phyloP scores from a whole-genome alignment of 2,329 filamentous ascomycete genomes.

The Aspergillus quadrilineatus region DNA sequence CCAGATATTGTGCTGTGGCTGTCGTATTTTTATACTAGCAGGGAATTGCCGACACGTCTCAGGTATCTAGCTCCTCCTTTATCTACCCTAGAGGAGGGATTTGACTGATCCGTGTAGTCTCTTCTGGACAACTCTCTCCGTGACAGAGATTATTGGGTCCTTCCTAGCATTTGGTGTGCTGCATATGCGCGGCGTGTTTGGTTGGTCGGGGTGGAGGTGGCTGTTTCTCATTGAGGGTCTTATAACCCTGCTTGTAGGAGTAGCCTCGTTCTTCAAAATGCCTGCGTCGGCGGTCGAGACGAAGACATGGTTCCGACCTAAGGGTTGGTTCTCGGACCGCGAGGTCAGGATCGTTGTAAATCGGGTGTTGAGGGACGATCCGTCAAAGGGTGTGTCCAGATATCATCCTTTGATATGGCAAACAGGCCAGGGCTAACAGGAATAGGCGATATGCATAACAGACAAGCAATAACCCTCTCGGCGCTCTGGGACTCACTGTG shows the following conservation, averaged over 20 bases:
- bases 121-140: slow-evolving; percentile 65
- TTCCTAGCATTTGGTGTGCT: slow-evolving; percentile 40
- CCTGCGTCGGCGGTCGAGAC: slow-evolving; percentile 55
- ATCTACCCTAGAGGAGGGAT: not conserved
- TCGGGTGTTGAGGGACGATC: slow-evolving; percentile 59
- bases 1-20: slow-evolving; percentile 61
- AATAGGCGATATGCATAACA: slow-evolving; percentile 58
- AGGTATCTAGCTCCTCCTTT: slow-evolving; percentile 24
- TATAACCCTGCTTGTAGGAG: slow-evolving; percentile 54
- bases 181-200: slow-evolving; percentile 33
- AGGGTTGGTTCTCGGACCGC: slow-evolving; percentile 61
- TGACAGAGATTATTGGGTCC: slow-evolving; percentile 35
- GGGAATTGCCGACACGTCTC: slow-evolving; percentile 62
- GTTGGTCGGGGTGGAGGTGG: slow-evolving; percentile 47
- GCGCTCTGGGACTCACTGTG: slow-evolving; percentile 53
- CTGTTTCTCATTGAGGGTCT: slow-evolving; percentile 58
- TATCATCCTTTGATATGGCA: no score
- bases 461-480: slow-evolving; percentile 54
- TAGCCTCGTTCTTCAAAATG: slow-evolving; percentile 57
- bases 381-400: slow-evolving; percentile 48
- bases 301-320: slow-evolving; percentile 54
- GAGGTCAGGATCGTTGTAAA: slow-evolving; percentile 64
- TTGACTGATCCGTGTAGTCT: slow-evolving; percentile 40
- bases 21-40: slow-evolving; percentile 69
- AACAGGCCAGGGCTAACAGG: no score